Conservation (phyloP, 1,284 basidiomycete species). For the Rhodotorula glutinis region DNA sequence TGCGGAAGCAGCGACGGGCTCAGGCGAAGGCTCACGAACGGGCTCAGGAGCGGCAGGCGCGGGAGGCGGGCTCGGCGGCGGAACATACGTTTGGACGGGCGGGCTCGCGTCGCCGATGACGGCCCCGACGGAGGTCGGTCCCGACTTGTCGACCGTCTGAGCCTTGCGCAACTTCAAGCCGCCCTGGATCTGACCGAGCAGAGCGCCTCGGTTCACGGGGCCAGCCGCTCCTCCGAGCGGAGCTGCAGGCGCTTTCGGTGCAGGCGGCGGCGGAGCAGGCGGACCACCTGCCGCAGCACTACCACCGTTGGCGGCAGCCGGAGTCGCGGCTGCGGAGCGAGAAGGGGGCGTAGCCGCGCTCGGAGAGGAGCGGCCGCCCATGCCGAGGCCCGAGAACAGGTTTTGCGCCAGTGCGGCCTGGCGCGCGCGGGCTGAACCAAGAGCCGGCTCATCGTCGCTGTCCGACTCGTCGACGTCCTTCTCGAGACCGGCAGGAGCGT, state of each 20-base stretch:
- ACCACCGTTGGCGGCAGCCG: slow-evolving; percentile 5
- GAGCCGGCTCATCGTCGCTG: slow-evolving; percentile 73
- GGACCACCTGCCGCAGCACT: slow-evolving; percentile 61
- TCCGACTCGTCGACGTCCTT: slow-evolving; percentile 69
- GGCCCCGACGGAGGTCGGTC: slow-evolving; percentile 67
- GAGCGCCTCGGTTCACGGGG: slow-evolving; percentile 61
- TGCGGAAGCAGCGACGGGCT: slow-evolving; percentile 50
- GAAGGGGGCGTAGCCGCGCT: slow-evolving; percentile 19
- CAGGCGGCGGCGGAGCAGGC: slow-evolving; percentile 47
- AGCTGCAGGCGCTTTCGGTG: slow-evolving; percentile 44
- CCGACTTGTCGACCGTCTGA: slow-evolving; percentile 79
- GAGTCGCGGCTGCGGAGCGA: slow-evolving; percentile 19
- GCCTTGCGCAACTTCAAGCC: slow-evolving; percentile 73
- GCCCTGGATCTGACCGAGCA: slow-evolving; percentile 77
- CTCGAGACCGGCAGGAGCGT: slow-evolving; percentile 63
- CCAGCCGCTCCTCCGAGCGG: slow-evolving; percentile 32
- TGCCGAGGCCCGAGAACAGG: slow-evolving; percentile 35
- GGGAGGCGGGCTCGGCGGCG: slow-evolving; percentile 33
- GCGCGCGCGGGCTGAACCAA: slow-evolving; percentile 61
- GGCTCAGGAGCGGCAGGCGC: neutral
- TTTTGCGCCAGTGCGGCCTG: slow-evolving; percentile 61
- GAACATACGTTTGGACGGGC: slow-evolving; percentile 65
- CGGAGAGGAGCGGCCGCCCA: slow-evolving; percentile 19
- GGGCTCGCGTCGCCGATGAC: slow-evolving; percentile 68
- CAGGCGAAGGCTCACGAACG: neutral